A percentile compares a stretch with the other conserved stretches of the same genome.
Conservation (phyloP, 2,329 filamentous ascomycete species). For the Neopestalotiopsis rosae region DNA sequence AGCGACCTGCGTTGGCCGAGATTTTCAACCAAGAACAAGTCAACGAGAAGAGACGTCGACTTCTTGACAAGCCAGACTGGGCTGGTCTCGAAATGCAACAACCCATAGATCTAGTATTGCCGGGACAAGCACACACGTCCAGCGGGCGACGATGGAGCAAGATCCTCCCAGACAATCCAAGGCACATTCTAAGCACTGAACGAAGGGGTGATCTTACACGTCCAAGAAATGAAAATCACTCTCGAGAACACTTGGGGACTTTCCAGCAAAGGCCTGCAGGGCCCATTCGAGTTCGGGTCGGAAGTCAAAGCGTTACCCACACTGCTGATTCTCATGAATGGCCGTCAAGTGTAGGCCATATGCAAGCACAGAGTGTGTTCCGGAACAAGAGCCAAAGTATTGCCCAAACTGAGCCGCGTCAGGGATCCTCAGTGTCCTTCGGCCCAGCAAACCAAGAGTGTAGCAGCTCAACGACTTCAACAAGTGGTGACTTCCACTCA, state of each 20-base stretch:
- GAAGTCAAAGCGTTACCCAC: constrained; percentile 21
- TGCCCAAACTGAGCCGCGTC: not conserved
- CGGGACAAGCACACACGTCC: constrained; percentile 26
- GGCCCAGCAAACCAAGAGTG: not conserved
- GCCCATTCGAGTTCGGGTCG: constrained; percentile 39
- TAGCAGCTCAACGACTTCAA: not conserved
- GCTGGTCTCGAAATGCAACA: constrained; percentile 39
- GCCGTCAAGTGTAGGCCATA: not conserved
- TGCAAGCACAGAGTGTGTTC: not conserved
- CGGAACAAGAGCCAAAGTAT: not conserved
- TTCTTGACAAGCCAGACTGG: constrained; percentile 41
- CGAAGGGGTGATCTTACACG: not conserved
- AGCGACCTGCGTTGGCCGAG: constrained; percentile 9
- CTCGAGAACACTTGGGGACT: not conserved
- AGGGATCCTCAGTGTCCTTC: not conserved
- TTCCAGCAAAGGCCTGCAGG: not conserved
- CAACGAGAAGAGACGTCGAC: constrained; percentile 33
- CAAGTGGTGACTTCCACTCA: not conserved
- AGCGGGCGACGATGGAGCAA: constrained; percentile 30
- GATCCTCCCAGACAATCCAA: constrained; percentile 19
- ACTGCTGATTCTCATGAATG: not conserved
- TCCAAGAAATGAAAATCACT: not conserved
- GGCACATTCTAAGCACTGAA: not conserved
- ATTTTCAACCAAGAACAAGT: not conserved
- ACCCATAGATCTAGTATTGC: constrained; percentile 37